phyloP scores from a whole-genome alignment of 2,329 filamentous ascomycete species.

The Cladophialophora carrionii region DNA sequence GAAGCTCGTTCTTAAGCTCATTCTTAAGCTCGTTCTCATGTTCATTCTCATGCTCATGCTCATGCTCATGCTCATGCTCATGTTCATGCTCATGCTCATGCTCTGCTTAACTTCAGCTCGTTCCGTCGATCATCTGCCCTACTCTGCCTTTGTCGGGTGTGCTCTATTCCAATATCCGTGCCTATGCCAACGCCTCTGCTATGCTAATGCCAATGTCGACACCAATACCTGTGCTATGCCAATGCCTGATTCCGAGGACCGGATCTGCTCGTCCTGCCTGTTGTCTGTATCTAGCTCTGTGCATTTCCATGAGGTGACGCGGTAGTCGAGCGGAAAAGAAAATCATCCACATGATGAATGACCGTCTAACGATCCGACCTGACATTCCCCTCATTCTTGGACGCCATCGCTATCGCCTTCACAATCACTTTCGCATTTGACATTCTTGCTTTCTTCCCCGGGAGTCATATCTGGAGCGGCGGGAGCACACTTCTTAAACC shows the following conservation, averaged over 20 bases:
- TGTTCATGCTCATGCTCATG: no score
- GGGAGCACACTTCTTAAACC: background rate
- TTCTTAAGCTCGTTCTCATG: no score
- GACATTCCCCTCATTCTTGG: background rate
- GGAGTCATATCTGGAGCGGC: no score
- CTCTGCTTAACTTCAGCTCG: no score
- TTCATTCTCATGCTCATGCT: no score
- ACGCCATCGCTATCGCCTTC: background rate
- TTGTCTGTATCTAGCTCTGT: background rate
- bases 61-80: no score
- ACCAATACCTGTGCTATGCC: background rate
- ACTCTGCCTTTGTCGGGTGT: no score
- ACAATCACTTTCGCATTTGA: background rate
- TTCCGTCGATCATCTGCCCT: no score
- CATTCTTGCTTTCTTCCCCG: background rate
- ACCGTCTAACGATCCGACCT: background rate
- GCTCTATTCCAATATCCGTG: no score
- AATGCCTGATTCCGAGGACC: background rate
- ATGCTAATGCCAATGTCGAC: background rate
- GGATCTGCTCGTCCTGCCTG: background rate
- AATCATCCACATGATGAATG: background rate
- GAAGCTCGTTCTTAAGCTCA: no score
- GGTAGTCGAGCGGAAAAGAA: background rate
- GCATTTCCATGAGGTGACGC: background rate
- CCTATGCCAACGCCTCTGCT: no score